Evolutionary conservation across 192 early-diverging fungal species (phyloP).

Genomic region (Spinellus fusiger): DNA sequence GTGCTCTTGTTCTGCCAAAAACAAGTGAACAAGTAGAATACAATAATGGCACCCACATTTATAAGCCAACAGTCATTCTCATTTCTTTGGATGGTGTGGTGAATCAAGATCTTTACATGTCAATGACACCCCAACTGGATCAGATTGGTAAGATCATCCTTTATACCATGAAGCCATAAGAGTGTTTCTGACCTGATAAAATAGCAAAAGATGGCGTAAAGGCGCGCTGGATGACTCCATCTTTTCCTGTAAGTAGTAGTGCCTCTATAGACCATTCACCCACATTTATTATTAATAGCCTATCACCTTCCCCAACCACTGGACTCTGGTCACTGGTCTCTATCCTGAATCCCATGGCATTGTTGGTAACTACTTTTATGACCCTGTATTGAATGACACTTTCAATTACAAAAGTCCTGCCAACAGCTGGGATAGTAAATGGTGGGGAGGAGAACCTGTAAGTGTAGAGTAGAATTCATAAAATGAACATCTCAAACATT

Average conservation of each 20-base stretch:
- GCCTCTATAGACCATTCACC: no score
- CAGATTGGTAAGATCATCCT: slow-evolving; percentile 54
- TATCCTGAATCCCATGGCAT: slow-evolving; percentile 93
- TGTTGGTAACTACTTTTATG: slow-evolving; percentile 78
- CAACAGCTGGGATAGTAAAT: slow-evolving; percentile 56
- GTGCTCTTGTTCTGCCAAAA: neutral
- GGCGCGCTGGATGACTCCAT: slow-evolving; percentile 62
- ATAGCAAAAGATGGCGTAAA: slow-evolving; percentile 43
- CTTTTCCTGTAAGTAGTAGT: slow-evolving; percentile 51
- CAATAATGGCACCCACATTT: slow-evolving; percentile 65
- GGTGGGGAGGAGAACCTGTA: slow-evolving; percentile 91
- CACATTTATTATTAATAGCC: no score
- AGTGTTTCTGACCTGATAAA: neutral
- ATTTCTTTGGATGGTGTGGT: slow-evolving; percentile 86
- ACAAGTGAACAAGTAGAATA: slow-evolving; percentile 30
- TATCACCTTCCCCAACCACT: slow-evolving; percentile 93
- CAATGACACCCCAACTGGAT: slow-evolving; percentile 65
- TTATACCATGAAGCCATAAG: neutral
- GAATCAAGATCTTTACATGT: slow-evolving; percentile 72
- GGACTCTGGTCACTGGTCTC: slow-evolving; percentile 81
- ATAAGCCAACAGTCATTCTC: slow-evolving; percentile 64
- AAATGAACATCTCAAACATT: neutral
- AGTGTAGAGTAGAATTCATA: slow-evolving; percentile 10
- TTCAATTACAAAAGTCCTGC: slow-evolving; percentile 73
- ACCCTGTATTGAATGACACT: slow-evolving; percentile 60